Evolutionary conservation across 139 green algal genomes (phyloP), one percentile per base, ranked within the genome.

Genomic region (Monoraphidium neglectum): DNA sequence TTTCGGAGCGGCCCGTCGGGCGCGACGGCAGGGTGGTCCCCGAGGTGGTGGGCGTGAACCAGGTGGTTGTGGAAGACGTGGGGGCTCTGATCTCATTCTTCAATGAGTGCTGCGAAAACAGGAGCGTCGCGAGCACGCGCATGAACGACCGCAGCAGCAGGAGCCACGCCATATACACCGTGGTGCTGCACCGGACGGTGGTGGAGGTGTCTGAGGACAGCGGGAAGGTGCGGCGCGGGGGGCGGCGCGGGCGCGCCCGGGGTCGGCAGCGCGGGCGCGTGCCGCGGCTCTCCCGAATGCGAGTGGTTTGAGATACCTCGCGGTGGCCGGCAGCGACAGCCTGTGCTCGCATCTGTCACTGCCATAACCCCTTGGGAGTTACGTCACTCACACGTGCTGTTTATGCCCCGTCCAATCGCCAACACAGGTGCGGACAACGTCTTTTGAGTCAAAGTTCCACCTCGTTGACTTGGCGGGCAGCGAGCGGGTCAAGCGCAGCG

Each of bases 91-190:
- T 83, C 32, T 43, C 51, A 3, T 92, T 92, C 62, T 91, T 91
- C 64, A 67, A 83, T 24, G 67, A 87, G 36, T 92, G 87, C 80
- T 87, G 87, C 74, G 74, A 82, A 23, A 88, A 90, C 70, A 82
- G 89, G 0, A 84, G 72, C 36, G 87, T 83, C 2, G 77, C 33
- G 10, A 82, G 54, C n/a, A 94, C 89, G 28, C 90, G 90, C 66
- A 76, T 94, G 35, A 94, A 94, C 59, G 86, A 89, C 75, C 76
- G 78, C 63, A 92, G 86, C 32, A 91, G 84, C 3, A 83, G 89
- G 59, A 92, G 87, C 18, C 89, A 94, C 67, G 88, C 86, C 28
- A 84, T 94, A 43, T 94, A 92, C 81, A 92, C 87, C 36, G 82
- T 94, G 51, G 83, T 67, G 43, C 72, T 94, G 26, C 71, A 81